Evolutionary conservation across 148 eudicot species (phyloP), one percentile per base, ranked within the genome.

Genomic region (Selenicereus undatus): DNA sequence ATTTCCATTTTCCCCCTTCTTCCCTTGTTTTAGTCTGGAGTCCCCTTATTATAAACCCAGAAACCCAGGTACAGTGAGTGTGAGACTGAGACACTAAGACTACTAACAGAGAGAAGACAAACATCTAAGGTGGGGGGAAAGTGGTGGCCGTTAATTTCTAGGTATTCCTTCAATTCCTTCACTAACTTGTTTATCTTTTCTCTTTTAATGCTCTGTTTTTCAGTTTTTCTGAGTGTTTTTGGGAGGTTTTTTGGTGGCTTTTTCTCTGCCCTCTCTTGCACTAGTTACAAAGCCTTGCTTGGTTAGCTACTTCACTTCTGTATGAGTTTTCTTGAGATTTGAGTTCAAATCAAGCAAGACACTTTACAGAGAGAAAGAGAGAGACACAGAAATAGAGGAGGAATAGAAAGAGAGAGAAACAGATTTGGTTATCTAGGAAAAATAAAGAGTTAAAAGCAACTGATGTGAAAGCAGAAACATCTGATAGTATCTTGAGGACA

Each of bases 391-490:
- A 80, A 86, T 80, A 86, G 81, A 77, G 78, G 78, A 80, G 50
- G 43, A 5, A 35, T 68, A 80, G 45, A 43, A 1, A 51, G 29
- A 43, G 26, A 65, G n/a, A n/a, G n/a, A n/a, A n/a, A n/a, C n/a
- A 91, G 87, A 80, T 86, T 35, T 96, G 97, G 95, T 73, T 92
- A 16, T 85, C 84, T 71, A 94, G 90, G 24, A 86, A 85, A 85
- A 68, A 85, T 20, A 82, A 89, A 66, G 91, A 82, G 72, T 64
- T 89, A 32, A 85, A 84, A 84, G 82, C 84, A 70, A 71, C 54
- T 78, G 86, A 84, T 72, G 81, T 83, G 77, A 81, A 66, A 73
- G 75, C 83, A 30, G 89, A 88, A 73, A 36, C 84, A 30, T 76
- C 92, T 22, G 89, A 87, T 76, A 66, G 35, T 71, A 88, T 82